phyloP scores from a whole-genome alignment of 768 basidiomycete genomes.

The Gelatoporia subvermispora region DNA sequence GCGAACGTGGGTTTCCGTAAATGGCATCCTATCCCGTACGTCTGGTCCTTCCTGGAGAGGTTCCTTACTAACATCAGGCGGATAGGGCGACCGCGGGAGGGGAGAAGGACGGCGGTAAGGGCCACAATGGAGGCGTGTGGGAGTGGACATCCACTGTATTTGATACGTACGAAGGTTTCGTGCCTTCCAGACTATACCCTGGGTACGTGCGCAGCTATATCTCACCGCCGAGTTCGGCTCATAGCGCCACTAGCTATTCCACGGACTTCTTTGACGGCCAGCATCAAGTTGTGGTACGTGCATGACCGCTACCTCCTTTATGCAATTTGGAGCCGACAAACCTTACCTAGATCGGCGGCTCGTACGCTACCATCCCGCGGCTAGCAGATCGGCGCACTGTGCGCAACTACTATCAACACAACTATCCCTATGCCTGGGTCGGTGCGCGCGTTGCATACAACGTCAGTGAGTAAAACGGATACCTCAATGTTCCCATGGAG shows the following conservation, averaged over 20 bases:
- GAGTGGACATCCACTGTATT: constrained; percentile 92
- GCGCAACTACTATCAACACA: constrained; percentile 90
- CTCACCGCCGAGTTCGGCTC: background rate
- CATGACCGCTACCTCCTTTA: background rate
- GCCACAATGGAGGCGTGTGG: constrained; percentile 95
- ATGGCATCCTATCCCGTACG: constrained; percentile 92
- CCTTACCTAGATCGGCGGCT: constrained; percentile 72
- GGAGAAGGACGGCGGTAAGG: constrained; percentile 44
- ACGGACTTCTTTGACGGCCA: constrained; percentile 87
- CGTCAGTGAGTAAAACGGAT: background rate
- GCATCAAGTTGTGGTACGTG: constrained; percentile 83
- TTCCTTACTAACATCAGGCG: constrained; percentile 1
- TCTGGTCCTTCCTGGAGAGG: constrained; percentile 9
- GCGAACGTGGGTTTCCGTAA: constrained; percentile 85
- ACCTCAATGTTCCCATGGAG: background rate
- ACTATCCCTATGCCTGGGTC: constrained; percentile 87
- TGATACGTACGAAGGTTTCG: constrained; percentile 69
- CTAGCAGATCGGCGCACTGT: constrained; percentile 71
- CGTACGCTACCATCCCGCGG: constrained; percentile 80
- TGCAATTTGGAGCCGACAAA: constrained; percentile 8
- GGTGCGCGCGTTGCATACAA: constrained; percentile 70
- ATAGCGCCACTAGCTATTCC: constrained; percentile 51
- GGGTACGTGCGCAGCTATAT: constrained; percentile 43
- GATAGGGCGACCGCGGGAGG: constrained; percentile 65
- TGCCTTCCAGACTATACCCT: constrained; percentile 75